Conservation (phyloP, 352 stramenopile genomes). For the Pythium dissotocum region DNA sequence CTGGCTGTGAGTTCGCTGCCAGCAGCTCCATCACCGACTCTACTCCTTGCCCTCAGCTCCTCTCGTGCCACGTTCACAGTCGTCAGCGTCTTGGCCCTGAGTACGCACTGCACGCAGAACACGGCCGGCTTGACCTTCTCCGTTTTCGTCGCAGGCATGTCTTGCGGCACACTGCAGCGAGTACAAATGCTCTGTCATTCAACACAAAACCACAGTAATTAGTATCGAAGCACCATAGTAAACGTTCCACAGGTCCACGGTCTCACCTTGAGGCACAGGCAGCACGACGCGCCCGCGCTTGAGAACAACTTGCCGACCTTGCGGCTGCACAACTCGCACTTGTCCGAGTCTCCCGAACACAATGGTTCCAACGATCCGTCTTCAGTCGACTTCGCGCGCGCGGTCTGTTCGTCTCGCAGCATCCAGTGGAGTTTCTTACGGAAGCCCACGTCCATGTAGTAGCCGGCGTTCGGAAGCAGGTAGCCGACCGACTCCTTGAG, state of each 20-base stretch:
- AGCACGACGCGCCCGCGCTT: neutral
- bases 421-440: neutral
- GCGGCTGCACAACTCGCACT: constrained; percentile 7
- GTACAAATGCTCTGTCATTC: constrained; percentile 5
- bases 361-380: neutral
- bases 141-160: neutral
- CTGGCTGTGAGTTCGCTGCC: neutral
- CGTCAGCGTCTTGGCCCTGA: neutral
- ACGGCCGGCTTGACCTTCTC: neutral
- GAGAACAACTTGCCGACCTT: neutral
- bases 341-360: neutral
- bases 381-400: neutral
- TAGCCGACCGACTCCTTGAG: constrained; percentile 29
- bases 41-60: neutral
- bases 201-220: neutral
- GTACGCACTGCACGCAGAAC: constrained; percentile 6
- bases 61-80: neutral
- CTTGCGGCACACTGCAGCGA: neutral
- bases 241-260: no score
- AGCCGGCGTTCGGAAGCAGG: neutral
- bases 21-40: neutral
- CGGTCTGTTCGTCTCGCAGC: neutral
- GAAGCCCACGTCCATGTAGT: neutral
- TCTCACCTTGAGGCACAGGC: constrained; percentile 9
- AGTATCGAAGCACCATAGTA: neutral